These are phyloP conservation scores for Alternaria metachromatica DNA, from an alignment of 2,329 filamentous ascomycete genomes.

Conservation along the genomic window DNA sequence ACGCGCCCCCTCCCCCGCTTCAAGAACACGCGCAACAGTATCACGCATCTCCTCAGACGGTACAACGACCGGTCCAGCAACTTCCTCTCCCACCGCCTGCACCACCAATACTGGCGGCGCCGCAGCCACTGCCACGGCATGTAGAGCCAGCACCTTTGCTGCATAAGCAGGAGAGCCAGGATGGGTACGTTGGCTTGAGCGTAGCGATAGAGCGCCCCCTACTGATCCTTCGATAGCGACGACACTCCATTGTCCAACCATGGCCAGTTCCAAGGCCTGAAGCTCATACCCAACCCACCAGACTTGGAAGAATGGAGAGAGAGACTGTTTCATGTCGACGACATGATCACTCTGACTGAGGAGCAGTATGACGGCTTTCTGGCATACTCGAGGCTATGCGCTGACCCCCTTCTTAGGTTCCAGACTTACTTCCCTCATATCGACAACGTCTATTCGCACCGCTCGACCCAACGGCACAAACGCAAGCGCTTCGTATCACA, in stretches of 20 bases:
- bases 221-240: slow-evolving; percentile 14
- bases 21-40: slow-evolving; percentile 26
- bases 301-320: slow-evolving; percentile 73
- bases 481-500: slow-evolving; percentile 82
- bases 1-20: slow-evolving; percentile 22
- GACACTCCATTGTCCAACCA: slow-evolving; percentile 54
- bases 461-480: slow-evolving; percentile 81
- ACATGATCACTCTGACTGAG: slow-evolving; percentile 73
- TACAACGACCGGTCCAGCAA: slow-evolving; percentile 18
- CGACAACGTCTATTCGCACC: slow-evolving; percentile 84
- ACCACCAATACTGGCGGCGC: slow-evolving; percentile 15
- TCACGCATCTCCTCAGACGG: slow-evolving; percentile 19
- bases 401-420: slow-evolving; percentile 60
- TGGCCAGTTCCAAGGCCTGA: slow-evolving; percentile 61
- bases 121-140: slow-evolving; percentile 20
- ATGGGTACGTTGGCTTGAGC: slow-evolving; percentile 2
- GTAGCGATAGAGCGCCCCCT: neutral
- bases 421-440: slow-evolving; percentile 83
- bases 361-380: slow-evolving; percentile 65
- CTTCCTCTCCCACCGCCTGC: slow-evolving; percentile 17
- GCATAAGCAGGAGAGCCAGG: slow-evolving; percentile 8
- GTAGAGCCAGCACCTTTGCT: slow-evolving; percentile 6
- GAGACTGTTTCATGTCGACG: slow-evolving; percentile 76
- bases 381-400: neutral
- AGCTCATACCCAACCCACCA: slow-evolving; percentile 70